phyloP scores from a whole-genome alignment of 2,329 filamentous ascomycete species.

The Epichloe gansuensis region DNA sequence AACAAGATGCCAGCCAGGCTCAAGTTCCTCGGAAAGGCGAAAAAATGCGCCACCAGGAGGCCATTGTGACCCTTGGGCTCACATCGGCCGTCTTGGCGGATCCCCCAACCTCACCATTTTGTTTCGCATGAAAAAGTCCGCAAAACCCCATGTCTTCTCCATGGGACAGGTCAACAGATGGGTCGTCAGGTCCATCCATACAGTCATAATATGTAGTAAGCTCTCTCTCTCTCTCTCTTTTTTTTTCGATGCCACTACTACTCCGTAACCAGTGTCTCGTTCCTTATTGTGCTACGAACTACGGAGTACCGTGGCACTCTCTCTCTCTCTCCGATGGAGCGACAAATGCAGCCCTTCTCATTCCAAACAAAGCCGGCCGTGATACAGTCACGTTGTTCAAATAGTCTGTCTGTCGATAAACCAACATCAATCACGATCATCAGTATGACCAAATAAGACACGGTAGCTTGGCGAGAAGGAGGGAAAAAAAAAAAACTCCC shows the following conservation, averaged over 20 bases:
- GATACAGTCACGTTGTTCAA: too few species aligned
- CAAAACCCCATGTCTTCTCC: not conserved
- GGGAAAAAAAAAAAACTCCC: too few species aligned
- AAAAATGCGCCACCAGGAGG: not conserved
- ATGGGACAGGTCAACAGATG: not conserved
- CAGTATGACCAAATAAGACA: not conserved
- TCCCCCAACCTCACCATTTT: not conserved
- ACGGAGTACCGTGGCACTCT: too few species aligned
- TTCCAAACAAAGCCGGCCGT: too few species aligned
- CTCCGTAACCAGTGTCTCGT: too few species aligned
- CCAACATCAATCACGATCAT: not conserved
- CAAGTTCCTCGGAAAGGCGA: too few species aligned
- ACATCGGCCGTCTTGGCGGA: slow-evolving; percentile 4
- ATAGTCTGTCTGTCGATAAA: too few species aligned
- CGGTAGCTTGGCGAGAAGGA: not conserved
- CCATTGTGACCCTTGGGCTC: not conserved
- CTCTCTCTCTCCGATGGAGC: too few species aligned
- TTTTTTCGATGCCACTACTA: not conserved
- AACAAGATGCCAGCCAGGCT: too few species aligned
- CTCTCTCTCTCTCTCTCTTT: too few species aligned
- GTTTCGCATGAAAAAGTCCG: not conserved
- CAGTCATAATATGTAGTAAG: not conserved
- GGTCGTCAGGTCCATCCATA: not conserved
- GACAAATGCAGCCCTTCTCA: too few species aligned
- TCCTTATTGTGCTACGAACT: too few species aligned